Evolutionary conservation across 371 early-diverging fungal species (phyloP), one percentile per base, ranked within the genome.

Genomic region (Mortierella sp.): DNA sequence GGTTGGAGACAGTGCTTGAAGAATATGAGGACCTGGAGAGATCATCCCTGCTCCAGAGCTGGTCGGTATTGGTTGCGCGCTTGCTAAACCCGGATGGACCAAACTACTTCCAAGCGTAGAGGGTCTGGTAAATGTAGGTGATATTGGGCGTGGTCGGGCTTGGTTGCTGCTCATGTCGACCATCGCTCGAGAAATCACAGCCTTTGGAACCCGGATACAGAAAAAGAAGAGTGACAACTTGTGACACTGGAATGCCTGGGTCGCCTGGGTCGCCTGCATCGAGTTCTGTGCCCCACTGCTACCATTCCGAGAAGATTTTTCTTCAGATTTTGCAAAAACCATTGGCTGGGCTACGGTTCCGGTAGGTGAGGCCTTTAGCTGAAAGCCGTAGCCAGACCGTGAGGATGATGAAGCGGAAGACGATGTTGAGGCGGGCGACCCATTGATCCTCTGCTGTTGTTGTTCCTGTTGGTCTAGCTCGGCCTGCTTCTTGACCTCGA

Each of bases 221-320:
- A 77, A 77, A 28, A 77, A 77, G 19, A 62, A 68, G n/a, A 77
- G 60, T 15, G 73, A 45, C 45, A 77, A 55, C 66, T 77, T 77
- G 51, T 72, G 70, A 26, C 73, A 65, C 72, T 72, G 66, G n/a
- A 62, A 68, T 1, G 53, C 77, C 19, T 77, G 72, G 16, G 72
- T 64, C 26, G 11, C 26, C 30, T 25, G 60, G 19, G 4, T 44
- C 21, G 25, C 45, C 25, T 28, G 48, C n/a, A 57, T 51, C 7
- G n/a, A 51, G 16, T 46, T 43, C 43, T 2, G 4, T 3, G 30
- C 9, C 18, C 4, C n/a, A 7, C 43, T 7, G 5, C 28, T n/a
- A n/a, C 7, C 6, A 61, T 21, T 21, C 28, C 28, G 29, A 5
- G 30, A 14, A 25, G 60, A 37, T 1, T 53, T 56, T 15, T 26